These are phyloP conservation scores for Penicillium angulare DNA, from an alignment of 495 filamentous ascomycete species.

Conservation along the genomic window DNA sequence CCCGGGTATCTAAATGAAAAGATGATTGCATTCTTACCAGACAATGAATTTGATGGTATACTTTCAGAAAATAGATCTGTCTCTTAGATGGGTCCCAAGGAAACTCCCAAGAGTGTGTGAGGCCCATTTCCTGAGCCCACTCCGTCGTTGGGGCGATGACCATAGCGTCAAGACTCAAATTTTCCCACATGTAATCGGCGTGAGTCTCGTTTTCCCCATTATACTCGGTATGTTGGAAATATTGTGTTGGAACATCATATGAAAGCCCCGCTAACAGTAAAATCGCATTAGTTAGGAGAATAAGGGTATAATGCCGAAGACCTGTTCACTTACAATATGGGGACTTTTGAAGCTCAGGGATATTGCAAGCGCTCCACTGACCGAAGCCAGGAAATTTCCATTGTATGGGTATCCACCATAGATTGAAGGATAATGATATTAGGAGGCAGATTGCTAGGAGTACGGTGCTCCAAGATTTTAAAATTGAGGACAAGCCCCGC, in stretches of 20 bases:
- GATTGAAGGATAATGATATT: background rate
- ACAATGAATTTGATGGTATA: constrained; percentile 38
- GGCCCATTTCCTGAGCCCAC: constrained; percentile 18
- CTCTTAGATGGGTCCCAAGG: constrained; percentile 34
- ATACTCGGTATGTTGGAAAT: background rate
- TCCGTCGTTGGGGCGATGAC: constrained; percentile 27
- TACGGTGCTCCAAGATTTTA: background rate
- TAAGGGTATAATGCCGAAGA: no score
- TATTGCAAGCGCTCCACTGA: background rate
- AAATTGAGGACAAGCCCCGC: background rate
- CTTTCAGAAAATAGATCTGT: constrained; percentile 38
- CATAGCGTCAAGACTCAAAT: constrained; percentile 23
- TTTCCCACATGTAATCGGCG: constrained; percentile 19
- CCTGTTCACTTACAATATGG: background rate
- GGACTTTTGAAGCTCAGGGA: background rate
- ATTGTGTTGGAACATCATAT: background rate
- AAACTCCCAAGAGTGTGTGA: constrained; percentile 26
- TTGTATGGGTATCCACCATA: background rate
- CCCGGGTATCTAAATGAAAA: background rate
- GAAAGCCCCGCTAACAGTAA: background rate
- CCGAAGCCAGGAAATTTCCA: background rate
- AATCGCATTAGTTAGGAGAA: background rate
- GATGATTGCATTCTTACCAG: constrained; percentile 17
- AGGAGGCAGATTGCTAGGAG: background rate
- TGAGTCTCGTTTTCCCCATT: background rate